phyloP scores from a whole-genome alignment of 257 asterid genomes.

The Apocynum venetum region DNA sequence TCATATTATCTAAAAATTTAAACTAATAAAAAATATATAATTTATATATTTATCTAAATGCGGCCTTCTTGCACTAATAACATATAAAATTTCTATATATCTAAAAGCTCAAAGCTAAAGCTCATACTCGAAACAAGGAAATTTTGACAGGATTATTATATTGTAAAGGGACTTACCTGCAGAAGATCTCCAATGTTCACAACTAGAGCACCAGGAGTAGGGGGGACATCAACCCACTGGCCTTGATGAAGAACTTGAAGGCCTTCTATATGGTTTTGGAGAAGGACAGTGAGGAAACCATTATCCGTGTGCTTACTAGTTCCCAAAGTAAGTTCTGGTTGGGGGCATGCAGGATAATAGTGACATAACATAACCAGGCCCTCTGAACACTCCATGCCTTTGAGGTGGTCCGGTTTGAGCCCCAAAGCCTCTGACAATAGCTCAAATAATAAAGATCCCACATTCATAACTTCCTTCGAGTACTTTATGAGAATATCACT shows the following conservation, averaged over 20 bases:
- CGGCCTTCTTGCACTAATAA: too few relatives aligned
- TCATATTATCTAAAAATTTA: too few relatives aligned
- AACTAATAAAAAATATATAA: too few relatives aligned
- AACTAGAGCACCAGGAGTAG: constrained; percentile 11
- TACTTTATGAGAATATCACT: constrained; percentile 12
- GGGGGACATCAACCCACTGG: constrained; percentile 18
- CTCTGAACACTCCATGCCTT: constrained; percentile 12
- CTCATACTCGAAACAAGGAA: too few relatives aligned
- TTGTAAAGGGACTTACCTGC: constrained; percentile 9
- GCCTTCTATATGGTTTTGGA: constrained; percentile 17
- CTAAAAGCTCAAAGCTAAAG: too few relatives aligned
- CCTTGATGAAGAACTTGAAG: constrained; percentile 22
- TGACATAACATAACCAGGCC: constrained; percentile 7
- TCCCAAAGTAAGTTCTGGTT: constrained; percentile 16
- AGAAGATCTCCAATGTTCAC: constrained; percentile 21
- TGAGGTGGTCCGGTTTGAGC: neutral
- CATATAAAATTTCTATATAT: too few relatives aligned
- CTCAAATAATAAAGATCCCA: constrained; percentile 7
- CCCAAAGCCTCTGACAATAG: constrained; percentile 22
- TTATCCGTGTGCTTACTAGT: constrained; percentile 10
- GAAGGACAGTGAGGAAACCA: constrained; percentile 17
- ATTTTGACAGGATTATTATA: neutral
- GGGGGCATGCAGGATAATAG: constrained; percentile 18
- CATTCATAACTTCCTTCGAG: constrained; percentile 1
- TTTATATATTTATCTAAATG: too few relatives aligned